Conservation (phyloP, 371 early-diverging fungal genomes). For the Nematocida ausubeli region DNA sequence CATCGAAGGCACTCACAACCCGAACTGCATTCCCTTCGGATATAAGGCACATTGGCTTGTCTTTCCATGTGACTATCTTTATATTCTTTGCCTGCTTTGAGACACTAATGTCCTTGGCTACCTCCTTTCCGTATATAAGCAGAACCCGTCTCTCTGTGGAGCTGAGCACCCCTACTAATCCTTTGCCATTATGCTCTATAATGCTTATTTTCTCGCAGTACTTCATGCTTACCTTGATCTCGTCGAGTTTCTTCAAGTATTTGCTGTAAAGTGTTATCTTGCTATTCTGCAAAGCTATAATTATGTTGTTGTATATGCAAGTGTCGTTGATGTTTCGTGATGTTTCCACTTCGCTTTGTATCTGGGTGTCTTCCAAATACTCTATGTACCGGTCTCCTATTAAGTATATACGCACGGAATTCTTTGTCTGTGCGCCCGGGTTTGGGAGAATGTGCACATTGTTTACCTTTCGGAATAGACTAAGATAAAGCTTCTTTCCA, state of each 20-base stretch:
- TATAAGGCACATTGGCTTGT: neutral
- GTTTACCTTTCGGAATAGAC: slow-evolving; percentile 14
- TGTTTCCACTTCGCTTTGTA: neutral
- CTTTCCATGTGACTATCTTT: neutral
- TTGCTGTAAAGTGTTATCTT: neutral
- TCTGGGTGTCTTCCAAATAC: neutral
- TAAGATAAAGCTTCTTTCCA: neutral
- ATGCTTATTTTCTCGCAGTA: neutral
- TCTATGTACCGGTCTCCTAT: slow-evolving; percentile 44
- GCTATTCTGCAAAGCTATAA: neutral
- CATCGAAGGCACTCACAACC: neutral
- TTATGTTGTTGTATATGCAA: neutral
- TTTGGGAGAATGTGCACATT: slow-evolving; percentile 11
- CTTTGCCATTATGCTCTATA: neutral
- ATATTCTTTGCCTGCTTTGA: neutral
- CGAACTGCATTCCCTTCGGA: neutral
- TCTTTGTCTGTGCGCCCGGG: neutral
- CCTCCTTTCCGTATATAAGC: neutral
- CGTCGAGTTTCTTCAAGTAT: neutral
- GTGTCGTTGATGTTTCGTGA: neutral
- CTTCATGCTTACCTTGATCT: neutral
- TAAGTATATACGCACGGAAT: neutral
- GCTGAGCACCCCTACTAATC: neutral
- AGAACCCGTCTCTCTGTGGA: neutral
- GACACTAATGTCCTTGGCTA: neutral